These are phyloP conservation scores for Quercus aquifolioides DNA, from an alignment of 306 rosid species.

Conservation along the genomic window DNA sequence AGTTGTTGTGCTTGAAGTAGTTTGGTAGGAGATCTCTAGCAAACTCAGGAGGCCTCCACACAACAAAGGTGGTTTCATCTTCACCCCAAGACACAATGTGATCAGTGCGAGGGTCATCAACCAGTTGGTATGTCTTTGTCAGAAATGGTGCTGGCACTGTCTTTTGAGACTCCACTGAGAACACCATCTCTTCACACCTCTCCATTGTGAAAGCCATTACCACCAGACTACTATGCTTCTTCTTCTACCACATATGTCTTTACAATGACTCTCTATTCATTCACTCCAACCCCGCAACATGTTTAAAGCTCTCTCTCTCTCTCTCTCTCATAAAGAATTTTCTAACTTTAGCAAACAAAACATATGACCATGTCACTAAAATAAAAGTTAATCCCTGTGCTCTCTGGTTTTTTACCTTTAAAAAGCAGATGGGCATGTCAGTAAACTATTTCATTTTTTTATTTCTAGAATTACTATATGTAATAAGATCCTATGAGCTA, in stretches of 20 bases:
- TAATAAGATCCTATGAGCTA: slow-evolving; percentile 48
- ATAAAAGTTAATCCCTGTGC: slow-evolving; percentile 23
- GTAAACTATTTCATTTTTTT: slow-evolving; percentile 37
- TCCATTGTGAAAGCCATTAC: slow-evolving; percentile 48
- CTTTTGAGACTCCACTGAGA: slow-evolving; percentile 48
- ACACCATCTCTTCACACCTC: slow-evolving; percentile 39
- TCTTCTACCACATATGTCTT: neutral
- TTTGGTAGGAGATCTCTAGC: slow-evolving; percentile 77
- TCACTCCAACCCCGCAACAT: slow-evolving; percentile 10
- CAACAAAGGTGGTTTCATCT: slow-evolving; percentile 58
- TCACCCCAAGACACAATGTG: slow-evolving; percentile 83
- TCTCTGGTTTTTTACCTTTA: slow-evolving; percentile 44
- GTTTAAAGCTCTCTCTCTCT: slow-evolving; percentile 16
- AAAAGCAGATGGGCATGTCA: slow-evolving; percentile 64
- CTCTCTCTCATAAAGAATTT: slow-evolving; percentile 17
- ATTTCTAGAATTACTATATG: slow-evolving; percentile 36
- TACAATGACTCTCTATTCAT: slow-evolving; percentile 4
- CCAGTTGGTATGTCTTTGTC: slow-evolving; percentile 71
- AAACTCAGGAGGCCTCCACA: slow-evolving; percentile 78
- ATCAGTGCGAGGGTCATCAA: slow-evolving; percentile 70
- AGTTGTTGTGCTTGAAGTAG: slow-evolving; percentile 86
- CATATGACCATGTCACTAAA: slow-evolving; percentile 38
- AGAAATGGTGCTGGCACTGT: slow-evolving; percentile 68
- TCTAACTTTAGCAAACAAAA: slow-evolving; percentile 35
- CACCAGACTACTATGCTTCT: neutral